These are phyloP conservation scores for Saturnispora sanitii DNA, from an alignment of 805 yeast genomes.

Conservation along the genomic window DNA sequence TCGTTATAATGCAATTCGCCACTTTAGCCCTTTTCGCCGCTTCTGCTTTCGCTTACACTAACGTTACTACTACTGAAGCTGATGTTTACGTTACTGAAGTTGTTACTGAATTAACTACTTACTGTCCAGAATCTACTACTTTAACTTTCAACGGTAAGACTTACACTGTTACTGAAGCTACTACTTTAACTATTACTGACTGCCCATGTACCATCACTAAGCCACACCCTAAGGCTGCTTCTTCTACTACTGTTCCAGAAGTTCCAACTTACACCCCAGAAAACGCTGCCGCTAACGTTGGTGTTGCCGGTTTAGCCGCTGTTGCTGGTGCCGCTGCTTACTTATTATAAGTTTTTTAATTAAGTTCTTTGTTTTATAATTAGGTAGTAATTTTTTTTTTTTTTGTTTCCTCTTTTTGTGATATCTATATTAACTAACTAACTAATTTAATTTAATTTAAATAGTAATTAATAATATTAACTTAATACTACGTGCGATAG, in stretches of 20 bases:
- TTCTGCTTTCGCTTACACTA: conserved; percentile 37
- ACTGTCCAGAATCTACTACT: conserved; percentile 72
- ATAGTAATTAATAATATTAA: too few species aligned
- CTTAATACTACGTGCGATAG: too few species aligned
- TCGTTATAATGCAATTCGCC: conserved; percentile 27
- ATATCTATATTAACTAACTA: too few species aligned
- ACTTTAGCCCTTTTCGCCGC: conserved; percentile 27
- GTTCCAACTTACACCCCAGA: conserved; percentile 16
- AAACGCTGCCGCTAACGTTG: conserved; percentile 29
- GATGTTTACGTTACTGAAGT: conserved; percentile 35
- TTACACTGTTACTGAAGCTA: conserved; percentile 66
- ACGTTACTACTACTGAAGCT: conserved; percentile 40
- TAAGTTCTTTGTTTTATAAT: not conserved
- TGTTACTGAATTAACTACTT: conserved; percentile 67
- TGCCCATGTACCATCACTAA: conserved; percentile 72
- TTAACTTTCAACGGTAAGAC: conserved; percentile 57
- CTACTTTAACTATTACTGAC: conserved; percentile 79
- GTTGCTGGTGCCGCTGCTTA: conserved; percentile 32
- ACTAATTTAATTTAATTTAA: too few species aligned
- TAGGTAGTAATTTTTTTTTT: not conserved
- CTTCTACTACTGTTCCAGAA: conserved; percentile 21
- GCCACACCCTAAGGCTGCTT: too few species aligned
- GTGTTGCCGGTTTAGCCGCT: conserved; percentile 32
- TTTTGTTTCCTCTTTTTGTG: too few species aligned
- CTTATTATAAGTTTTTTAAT: conserved; percentile 27